Base-by-base conservation (phyloP, 805 yeast species). In the Yueomyces sp. region DNA sequence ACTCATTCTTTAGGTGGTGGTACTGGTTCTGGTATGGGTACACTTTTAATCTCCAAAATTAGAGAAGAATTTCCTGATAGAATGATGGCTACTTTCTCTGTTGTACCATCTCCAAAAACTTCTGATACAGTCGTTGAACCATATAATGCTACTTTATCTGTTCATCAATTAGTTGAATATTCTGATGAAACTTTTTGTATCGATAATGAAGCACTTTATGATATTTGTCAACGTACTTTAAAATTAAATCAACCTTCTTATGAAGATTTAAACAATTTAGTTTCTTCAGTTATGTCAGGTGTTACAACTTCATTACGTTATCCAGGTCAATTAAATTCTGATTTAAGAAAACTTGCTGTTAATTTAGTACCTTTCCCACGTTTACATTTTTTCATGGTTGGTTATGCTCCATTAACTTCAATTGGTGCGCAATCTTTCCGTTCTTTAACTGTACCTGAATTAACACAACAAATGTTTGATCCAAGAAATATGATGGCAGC, bases 1-100 rank as follows among this genome's bases (percentile, higher is more conserved):
- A 71, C 86, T 32, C 87, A 80, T 60, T 80, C 86, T 29, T 67
- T 80, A 37, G 87, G 87, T 59, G 87, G 96, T 67, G 96, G 96
- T 71, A 87, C 96, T 44, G 96, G 96, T 60, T 85, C 95, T 32
- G 96, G 96, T 66, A 79, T 87, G 86, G 96, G 96, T 62, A 87
- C 96, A 39, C 66, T 87, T 55, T 73, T 87, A 59, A 77, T 87
- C 56, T 77, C 87, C 47, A 81, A 81, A 62, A 82, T 87, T 59
- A 78, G 88, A 66, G 96, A 87, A 64, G 95, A 87, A 65, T 87
- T 79, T 58, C 90, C 94, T 42, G 96, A 87, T 66, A 78, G 95
- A 70, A 87, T 87, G 95, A 79, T 85, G 82, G 94, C 95, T 28
- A 85, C 95, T 32, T 87, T 85, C 60, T 86, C 95, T 8, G 95